These are phyloP conservation scores for Zalaria sp. DNA, from an alignment of 2,329 filamentous ascomycete species.

Conservation along the genomic window DNA sequence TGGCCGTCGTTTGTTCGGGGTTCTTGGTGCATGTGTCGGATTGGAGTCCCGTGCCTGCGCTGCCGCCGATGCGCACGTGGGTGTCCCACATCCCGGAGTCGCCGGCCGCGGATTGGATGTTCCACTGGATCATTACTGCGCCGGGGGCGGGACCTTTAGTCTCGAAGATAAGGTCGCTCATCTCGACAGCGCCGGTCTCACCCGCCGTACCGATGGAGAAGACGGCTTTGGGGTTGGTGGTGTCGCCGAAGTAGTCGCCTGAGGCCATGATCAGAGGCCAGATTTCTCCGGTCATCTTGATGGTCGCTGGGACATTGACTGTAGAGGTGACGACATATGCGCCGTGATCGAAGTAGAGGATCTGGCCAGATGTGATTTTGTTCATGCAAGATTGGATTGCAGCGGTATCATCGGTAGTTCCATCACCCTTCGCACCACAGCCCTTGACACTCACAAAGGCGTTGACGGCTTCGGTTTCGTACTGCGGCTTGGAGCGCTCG, in stretches of 20 bases:
- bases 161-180: constrained; percentile 74
- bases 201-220: constrained; percentile 71
- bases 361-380: constrained; percentile 41
- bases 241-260: constrained; percentile 58
- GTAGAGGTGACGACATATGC: constrained; percentile 48
- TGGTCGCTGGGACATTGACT: constrained; percentile 40
- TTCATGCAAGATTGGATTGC: constrained; percentile 71
- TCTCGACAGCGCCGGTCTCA: constrained; percentile 69
- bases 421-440: constrained; percentile 72
- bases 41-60: constrained; percentile 73
- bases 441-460: constrained; percentile 74
- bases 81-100: constrained; percentile 81
- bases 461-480: constrained; percentile 50
- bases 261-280: constrained; percentile 83
- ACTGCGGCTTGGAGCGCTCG: constrained; percentile 80
- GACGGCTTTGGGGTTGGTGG: constrained; percentile 64
- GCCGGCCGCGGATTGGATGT: constrained; percentile 57
- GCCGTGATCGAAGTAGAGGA: constrained; percentile 52
- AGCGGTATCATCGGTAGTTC: constrained; percentile 70
- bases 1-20: constrained; percentile 48
- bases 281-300: constrained; percentile 81
- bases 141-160: constrained; percentile 73
- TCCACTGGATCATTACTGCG: constrained; percentile 86
- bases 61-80: constrained; percentile 87
- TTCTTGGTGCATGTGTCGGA: constrained; percentile 68